A percentile compares a stretch with the other conserved stretches of the same genome.
phyloP scores from a whole-genome alignment of 2,329 filamentous ascomycete species.

The Pezicula rhizophila region DNA sequence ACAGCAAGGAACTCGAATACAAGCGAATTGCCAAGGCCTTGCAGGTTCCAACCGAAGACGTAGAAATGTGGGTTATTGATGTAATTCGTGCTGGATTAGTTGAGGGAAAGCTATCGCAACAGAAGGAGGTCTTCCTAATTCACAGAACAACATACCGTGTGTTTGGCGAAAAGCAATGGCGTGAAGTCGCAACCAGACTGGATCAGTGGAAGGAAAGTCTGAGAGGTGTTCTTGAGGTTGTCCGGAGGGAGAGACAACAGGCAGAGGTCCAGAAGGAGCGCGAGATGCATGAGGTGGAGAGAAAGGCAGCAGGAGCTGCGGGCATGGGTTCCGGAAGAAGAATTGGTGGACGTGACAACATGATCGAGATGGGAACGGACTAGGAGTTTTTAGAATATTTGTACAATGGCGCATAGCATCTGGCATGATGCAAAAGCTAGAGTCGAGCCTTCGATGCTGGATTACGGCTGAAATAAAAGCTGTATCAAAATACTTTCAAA shows the following conservation, averaged over 20 bases:
- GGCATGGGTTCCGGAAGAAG: constrained; percentile 38
- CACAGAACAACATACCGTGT: constrained; percentile 95
- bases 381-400: constrained; percentile 21
- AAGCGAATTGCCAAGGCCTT: constrained; percentile 76
- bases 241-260: constrained; percentile 75
- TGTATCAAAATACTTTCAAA: no score
- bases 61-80: constrained; percentile 98
- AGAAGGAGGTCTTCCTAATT: constrained; percentile 87
- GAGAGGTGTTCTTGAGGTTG: constrained; percentile 68
- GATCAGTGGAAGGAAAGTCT: constrained; percentile 88
- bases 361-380: constrained; percentile 30
- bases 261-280: constrained; percentile 73
- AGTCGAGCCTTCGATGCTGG: neutral
- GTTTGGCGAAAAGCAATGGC: constrained; percentile 97
- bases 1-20: constrained; percentile 85
- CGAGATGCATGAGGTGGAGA: constrained; percentile 65
- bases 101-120: constrained; percentile 92
- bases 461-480: constrained; percentile 8
- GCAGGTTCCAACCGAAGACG: constrained; percentile 74
- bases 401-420: constrained; percentile 26
- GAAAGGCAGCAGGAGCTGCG: constrained; percentile 40
- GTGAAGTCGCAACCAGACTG: constrained; percentile 82
- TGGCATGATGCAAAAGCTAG: constrained; percentile 23
- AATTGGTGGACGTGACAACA: constrained; percentile 23
- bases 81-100: constrained; percentile 93